Evolutionary conservation across 495 filamentous ascomycete genomes (phyloP).

Genomic region (Neurospora africana): DNA sequence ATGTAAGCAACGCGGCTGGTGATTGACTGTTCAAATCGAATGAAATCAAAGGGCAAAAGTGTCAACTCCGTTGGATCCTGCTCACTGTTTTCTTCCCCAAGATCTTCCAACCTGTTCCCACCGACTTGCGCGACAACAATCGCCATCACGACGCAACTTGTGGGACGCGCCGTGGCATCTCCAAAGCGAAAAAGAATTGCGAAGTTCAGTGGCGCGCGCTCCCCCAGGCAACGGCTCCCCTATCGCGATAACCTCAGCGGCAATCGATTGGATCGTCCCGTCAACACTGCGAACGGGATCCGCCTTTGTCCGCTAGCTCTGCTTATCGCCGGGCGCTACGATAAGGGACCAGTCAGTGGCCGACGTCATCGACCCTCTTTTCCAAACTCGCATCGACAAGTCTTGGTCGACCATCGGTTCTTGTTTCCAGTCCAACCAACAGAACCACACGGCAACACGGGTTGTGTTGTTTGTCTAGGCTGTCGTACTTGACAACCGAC

Average conservation of each 20-base stretch:
- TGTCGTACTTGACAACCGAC: background rate
- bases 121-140: background rate
- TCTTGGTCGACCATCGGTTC: background rate
- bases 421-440: background rate
- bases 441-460: background rate
- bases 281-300: background rate
- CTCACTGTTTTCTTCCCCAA: background rate
- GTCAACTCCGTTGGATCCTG: background rate
- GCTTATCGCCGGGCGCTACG: background rate
- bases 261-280: background rate
- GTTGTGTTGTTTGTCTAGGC: background rate
- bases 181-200: background rate
- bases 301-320: background rate
- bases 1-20: background rate
- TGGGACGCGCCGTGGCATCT: background rate
- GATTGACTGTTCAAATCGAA: background rate
- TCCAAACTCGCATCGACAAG: background rate
- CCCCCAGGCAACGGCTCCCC: no score
- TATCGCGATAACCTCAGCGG: background rate
- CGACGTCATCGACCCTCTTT: background rate
- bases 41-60: background rate
- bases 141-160: background rate
- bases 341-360: background rate
- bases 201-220: background rate
- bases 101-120: background rate